These are phyloP conservation scores for Paraglomus occultum DNA, from an alignment of 192 early-diverging fungal genomes.

Conservation along the genomic window DNA sequence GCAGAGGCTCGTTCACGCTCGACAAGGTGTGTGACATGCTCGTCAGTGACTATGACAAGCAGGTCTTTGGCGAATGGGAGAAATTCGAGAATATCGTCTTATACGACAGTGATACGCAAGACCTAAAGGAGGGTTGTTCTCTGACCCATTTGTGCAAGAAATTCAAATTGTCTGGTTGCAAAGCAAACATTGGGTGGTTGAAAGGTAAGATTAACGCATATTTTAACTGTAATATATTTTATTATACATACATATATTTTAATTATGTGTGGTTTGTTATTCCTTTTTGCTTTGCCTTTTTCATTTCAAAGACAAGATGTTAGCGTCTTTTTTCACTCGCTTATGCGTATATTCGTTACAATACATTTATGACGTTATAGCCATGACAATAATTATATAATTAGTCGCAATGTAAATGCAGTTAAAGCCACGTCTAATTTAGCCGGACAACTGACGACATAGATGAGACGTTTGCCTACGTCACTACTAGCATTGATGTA, in stretches of 20 bases:
- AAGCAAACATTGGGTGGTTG: constrained; percentile 44
- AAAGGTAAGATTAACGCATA: constrained; percentile 37
- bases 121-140: constrained; percentile 47
- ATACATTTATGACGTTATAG: too few species aligned
- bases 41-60: constrained; percentile 49
- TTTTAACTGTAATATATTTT: not conserved
- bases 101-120: constrained; percentile 60
- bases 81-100: constrained; percentile 60
- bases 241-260: not conserved
- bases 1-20: constrained; percentile 59
- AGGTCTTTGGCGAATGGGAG: constrained; percentile 52
- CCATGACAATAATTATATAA: not conserved
- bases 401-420: not conserved
- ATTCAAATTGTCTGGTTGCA: constrained; percentile 53
- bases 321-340: too few species aligned
- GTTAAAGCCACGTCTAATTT: not conserved
- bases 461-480: not conserved
- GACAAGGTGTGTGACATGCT: constrained; percentile 62
- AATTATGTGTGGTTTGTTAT: not conserved
- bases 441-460: too few species aligned
- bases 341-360: too few species aligned
- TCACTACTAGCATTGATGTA: not conserved
- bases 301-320: not conserved
- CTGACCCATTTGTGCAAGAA: constrained; percentile 59
- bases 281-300: constrained; percentile 2